Base-by-base conservation (phyloP, 2,329 filamentous ascomycete species). In the Bipolaris victoriae region DNA sequence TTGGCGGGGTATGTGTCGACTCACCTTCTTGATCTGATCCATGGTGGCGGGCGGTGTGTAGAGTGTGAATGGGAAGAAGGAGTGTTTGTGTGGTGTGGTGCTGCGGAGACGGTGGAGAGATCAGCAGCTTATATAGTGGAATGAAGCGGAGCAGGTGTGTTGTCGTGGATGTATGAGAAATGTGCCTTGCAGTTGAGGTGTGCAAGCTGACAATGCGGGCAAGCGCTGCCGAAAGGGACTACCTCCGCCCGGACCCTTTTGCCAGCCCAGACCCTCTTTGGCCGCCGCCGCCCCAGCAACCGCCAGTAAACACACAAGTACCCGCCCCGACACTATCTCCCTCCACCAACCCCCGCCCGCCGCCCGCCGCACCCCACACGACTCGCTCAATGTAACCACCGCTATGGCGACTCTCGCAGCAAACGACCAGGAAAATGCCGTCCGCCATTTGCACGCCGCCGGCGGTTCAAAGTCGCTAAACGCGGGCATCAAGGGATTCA, bases 21-120 rank as follows among this genome's bases (percentile, higher is more conserved):
- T 84, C 80, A 93, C 90, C 85, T 92, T 89, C 88, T 91, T 93
- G 80, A 95, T 93, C 81, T 89, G 90, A 80, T 95, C 91, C 91
- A 94, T 94, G 75, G 63, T 62, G 57, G 67, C 57, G 59, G 64
- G 61, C 22, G 24, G 55, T 44, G 51, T 52, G 62, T 53, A 49
- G 40, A 46, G 44, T 49, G 47, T 43, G 7, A 29, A 29, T 29
- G 41, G 39, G 29, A 36, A 37, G 46, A 46, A 31, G 46, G 55
- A 51, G 29, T 47, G 36, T 51, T 55, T 7, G 49, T 24, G 55
- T 55, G n/a, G 33, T 24, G 15, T 37, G 47, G 33, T 55, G 50
- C 26, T 57, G 53, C 47, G 36, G 46, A 45, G 29, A 53, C 37
- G 45, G 41, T 35, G 24, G 46, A 31, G 52, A 29, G 40, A 40